A percentile compares a stretch with the other conserved stretches of the same genome.
Evolutionary conservation across 805 yeast genomes (phyloP).

Genomic region (Lachancea fermentati): DNA sequence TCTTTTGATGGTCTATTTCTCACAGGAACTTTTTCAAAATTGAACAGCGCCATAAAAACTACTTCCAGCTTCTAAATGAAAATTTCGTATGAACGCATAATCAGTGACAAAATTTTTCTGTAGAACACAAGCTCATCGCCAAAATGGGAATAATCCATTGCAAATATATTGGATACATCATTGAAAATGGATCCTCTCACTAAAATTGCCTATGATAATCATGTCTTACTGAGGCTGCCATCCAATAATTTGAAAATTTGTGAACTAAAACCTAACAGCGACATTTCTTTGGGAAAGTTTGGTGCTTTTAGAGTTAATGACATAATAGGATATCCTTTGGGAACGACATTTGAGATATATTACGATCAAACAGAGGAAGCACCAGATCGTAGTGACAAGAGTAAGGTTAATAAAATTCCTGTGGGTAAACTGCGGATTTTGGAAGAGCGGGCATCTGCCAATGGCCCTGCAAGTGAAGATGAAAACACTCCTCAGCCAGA

Average conservation of each 20-base stretch:
- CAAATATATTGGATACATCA: background rate
- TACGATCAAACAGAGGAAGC: slow-evolving; percentile 30
- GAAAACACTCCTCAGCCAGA: slow-evolving; percentile 34
- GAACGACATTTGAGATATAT: slow-evolving; percentile 81
- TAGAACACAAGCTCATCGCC: too few relatives aligned
- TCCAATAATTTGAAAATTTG: slow-evolving; percentile 73
- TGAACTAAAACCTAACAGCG: slow-evolving; percentile 54
- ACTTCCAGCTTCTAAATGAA: too few relatives aligned
- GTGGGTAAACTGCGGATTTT: slow-evolving; percentile 24
- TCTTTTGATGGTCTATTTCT: too few relatives aligned
- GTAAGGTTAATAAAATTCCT: slow-evolving; percentile 15
- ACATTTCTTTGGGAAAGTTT: slow-evolving; percentile 80
- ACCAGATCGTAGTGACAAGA: slow-evolving; percentile 9
- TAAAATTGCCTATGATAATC: slow-evolving; percentile 26
- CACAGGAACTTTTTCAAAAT: too few relatives aligned
- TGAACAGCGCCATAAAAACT: too few relatives aligned
- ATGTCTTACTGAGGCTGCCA: slow-evolving; percentile 68
- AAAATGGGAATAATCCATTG: too few relatives aligned
- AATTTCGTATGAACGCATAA: too few relatives aligned
- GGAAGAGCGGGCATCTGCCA: slow-evolving; percentile 13
- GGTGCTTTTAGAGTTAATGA: slow-evolving; percentile 76
- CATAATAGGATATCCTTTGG: slow-evolving; percentile 75
- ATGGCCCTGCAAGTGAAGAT: slow-evolving; percentile 32
- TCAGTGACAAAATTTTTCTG: too few relatives aligned
- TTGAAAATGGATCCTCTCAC: slow-evolving; percentile 23